phyloP scores from a whole-genome alignment of 2,329 filamentous ascomycete species.

The Epicoccum sorghinum region DNA sequence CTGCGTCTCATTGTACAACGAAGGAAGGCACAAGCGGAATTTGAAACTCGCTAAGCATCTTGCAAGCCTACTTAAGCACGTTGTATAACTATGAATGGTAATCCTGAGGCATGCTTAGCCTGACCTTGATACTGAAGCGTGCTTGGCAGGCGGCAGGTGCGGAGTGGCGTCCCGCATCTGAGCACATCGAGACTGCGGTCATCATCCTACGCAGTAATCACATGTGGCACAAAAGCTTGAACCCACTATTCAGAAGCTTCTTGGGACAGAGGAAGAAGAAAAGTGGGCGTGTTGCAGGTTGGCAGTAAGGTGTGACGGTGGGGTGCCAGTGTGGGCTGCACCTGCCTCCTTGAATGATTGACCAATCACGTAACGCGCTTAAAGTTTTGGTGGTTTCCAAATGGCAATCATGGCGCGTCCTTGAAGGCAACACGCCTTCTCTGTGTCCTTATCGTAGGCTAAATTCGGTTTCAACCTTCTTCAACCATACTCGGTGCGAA shows the following conservation, averaged over 20 bases:
- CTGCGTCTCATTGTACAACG: conserved; percentile 20
- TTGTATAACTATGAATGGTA: conserved; percentile 5
- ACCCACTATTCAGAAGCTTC: not conserved
- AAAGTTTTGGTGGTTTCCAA: not conserved
- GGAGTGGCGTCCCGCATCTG: conserved; percentile 1
- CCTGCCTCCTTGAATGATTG: not conserved
- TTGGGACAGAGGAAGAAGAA: conserved; percentile 6
- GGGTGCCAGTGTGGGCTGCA: conserved; percentile 7
- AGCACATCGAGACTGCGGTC: not conserved
- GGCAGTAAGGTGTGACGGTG: conserved; percentile 12
- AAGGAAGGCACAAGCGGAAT: conserved; percentile 27
- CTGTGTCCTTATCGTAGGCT: conserved; percentile 14
- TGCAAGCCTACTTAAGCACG: conserved; percentile 16
- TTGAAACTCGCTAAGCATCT: conserved; percentile 40
- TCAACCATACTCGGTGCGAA: conserved; percentile 31
- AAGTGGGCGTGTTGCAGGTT: conserved; percentile 11
- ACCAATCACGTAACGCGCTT: conserved; percentile 8
- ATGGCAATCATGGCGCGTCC: conserved; percentile 8
- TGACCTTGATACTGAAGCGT: conserved; percentile 21
- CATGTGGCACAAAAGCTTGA: conserved; percentile 14
- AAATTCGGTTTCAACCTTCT: conserved; percentile 33
- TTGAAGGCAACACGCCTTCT: conserved; percentile 20
- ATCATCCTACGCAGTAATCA: not conserved
- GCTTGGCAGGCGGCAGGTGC: conserved; percentile 27
- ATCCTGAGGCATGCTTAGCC: conserved; percentile 23